phyloP scores from a whole-genome alignment of 306 rosid species.

The Herpetospermum pedunculosum region DNA sequence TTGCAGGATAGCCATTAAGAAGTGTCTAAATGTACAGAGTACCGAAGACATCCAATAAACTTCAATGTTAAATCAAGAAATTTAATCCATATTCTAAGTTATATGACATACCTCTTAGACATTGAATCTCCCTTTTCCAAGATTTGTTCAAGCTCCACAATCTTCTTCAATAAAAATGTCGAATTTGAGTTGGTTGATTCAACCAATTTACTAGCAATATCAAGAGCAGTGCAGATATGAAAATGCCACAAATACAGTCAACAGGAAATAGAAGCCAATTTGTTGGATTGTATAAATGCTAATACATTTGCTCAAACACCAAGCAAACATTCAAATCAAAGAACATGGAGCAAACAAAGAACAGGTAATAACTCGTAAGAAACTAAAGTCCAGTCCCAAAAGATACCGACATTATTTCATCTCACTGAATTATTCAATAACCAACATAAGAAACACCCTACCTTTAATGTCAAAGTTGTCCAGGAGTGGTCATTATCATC shows the following conservation, averaged over 20 bases:
- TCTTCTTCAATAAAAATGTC: conserved; percentile 44
- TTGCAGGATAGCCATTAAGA: too few relatives aligned
- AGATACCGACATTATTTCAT: neutral
- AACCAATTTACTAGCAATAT: conserved; percentile 57
- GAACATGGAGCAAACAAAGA: neutral
- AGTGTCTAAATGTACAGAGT: too few relatives aligned
- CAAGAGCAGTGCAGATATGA: conserved; percentile 67
- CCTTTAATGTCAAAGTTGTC: conserved; percentile 78
- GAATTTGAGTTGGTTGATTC: conserved; percentile 55
- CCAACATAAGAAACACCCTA: conserved; percentile 1
- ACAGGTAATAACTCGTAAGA: too few relatives aligned
- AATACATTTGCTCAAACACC: too few relatives aligned
- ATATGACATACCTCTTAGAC: too few relatives aligned
- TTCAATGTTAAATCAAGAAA: too few relatives aligned
- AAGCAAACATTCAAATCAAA: neutral
- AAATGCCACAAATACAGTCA: neutral
- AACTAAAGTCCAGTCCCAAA: neutral
- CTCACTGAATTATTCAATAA: neutral
- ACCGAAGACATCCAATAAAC: too few relatives aligned
- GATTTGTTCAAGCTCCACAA: conserved; percentile 54
- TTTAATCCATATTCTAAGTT: too few relatives aligned
- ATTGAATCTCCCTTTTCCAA: conserved; percentile 72
- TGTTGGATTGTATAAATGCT: too few relatives aligned
- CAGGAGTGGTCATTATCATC: conserved; percentile 65
- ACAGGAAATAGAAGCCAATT: neutral